Percentiles rank a stretch among this genome's conserved stretches.
phyloP scores from a whole-genome alignment of 192 early-diverging fungal species.

The Glomus cerebriforme region DNA sequence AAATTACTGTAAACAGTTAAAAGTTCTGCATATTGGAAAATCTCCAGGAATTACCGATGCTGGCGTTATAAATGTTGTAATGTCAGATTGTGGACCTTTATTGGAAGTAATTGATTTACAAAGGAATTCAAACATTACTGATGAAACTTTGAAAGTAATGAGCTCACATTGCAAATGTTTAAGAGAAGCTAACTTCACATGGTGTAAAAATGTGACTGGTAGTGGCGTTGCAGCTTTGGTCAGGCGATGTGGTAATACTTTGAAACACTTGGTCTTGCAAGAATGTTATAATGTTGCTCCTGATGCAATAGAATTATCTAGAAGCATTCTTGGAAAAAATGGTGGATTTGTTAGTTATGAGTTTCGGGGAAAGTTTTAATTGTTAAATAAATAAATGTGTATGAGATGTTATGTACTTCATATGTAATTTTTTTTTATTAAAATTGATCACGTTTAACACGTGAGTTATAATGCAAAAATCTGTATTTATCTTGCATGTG shows the following conservation, averaged over 20 bases:
- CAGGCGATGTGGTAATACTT: background rate
- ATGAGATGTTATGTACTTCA: too few relatives aligned
- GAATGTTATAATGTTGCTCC: background rate
- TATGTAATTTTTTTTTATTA: too few relatives aligned
- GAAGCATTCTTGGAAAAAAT: background rate
- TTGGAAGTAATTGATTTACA: constrained; percentile 9
- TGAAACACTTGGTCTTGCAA: background rate
- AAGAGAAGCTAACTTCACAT: background rate
- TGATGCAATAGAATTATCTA: background rate
- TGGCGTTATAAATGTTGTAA: background rate
- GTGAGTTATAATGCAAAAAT: too few relatives aligned
- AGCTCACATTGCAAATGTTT: background rate
- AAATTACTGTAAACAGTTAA: background rate
- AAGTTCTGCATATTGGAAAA: background rate
- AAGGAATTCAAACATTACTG: constrained; percentile 13
- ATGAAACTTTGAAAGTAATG: background rate
- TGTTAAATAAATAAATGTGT: too few relatives aligned
- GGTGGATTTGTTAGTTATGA: background rate
- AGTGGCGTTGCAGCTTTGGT: background rate
- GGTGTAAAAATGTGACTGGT: constrained; percentile 7
- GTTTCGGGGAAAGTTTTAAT: background rate
- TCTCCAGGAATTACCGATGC: background rate
- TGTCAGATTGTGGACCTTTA: too few relatives aligned
- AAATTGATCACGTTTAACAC: too few relatives aligned
- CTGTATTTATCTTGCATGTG: too few relatives aligned